Percentiles rank a stretch among this genome's conserved stretches.
Evolutionary conservation across 768 basidiomycete species (phyloP).

Genomic region (Omphalotus guepiniiformis): DNA sequence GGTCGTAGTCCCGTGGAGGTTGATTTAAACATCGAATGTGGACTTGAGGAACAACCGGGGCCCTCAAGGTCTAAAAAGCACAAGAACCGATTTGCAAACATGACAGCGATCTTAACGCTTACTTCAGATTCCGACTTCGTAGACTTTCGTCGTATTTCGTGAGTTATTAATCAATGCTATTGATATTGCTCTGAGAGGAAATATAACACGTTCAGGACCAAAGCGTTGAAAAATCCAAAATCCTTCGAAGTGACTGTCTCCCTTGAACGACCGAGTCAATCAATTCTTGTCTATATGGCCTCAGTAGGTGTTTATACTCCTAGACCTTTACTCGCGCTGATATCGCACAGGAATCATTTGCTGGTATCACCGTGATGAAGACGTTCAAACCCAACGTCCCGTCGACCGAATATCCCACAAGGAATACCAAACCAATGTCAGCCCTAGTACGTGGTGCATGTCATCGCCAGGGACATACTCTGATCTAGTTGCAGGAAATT

Average conservation of each 20-base stretch:
- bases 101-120: constrained; percentile 68
- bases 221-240: constrained; percentile 54
- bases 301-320: constrained; percentile 40
- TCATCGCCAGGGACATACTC: neutral
- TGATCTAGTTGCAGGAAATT: constrained; percentile 42
- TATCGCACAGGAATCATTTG: constrained; percentile 60
- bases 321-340: neutral
- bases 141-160: constrained; percentile 81
- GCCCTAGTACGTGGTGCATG: constrained; percentile 38
- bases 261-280: constrained; percentile 75
- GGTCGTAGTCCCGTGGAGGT: constrained; percentile 53
- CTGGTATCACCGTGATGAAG: constrained; percentile 54
- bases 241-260: constrained; percentile 55
- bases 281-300: constrained; percentile 51
- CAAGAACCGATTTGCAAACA: constrained; percentile 43
- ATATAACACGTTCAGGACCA: constrained; percentile 47
- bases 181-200: neutral
- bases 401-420: constrained; percentile 56
- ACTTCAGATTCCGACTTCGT: constrained; percentile 74
- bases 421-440: constrained; percentile 66
- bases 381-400: constrained; percentile 56
- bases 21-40: constrained; percentile 55
- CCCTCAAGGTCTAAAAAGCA: constrained; percentile 38
- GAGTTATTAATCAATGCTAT: constrained; percentile 12
- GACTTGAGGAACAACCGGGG: constrained; percentile 31